Conservation (phyloP, 2,329 filamentous ascomycete genomes). For the Fusarium compactum region DNA sequence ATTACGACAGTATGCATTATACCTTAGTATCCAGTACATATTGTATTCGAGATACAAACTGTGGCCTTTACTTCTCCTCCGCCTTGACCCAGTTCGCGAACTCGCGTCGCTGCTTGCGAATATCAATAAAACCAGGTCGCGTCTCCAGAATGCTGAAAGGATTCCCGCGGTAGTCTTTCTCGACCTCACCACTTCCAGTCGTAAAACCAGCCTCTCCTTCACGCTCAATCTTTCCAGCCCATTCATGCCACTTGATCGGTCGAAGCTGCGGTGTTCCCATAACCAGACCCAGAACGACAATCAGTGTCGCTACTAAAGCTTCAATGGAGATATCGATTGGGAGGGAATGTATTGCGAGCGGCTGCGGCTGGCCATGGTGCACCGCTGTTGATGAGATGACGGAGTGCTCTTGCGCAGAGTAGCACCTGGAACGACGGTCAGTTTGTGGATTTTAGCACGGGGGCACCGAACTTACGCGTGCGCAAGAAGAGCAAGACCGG, state of each 20-base stretch:
- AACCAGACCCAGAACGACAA: constrained; percentile 88
- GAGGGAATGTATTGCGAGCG: constrained; percentile 63
- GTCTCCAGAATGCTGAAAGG: constrained; percentile 85
- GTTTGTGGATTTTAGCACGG: constrained; percentile 7
- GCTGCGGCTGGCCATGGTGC: constrained; percentile 58
- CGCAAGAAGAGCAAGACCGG: constrained; percentile 82
- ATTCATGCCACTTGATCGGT: constrained; percentile 85
- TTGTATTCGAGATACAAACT: not conserved
- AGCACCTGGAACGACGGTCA: constrained; percentile 73
- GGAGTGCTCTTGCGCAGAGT: constrained; percentile 94
- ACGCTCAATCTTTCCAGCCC: constrained; percentile 86
- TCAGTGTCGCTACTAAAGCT: constrained; percentile 80
- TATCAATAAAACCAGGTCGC: constrained; percentile 86
- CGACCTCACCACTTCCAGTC: constrained; percentile 71
- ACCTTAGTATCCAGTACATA: not conserved
- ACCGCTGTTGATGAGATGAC: constrained; percentile 72
- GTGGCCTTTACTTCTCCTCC: constrained; percentile 33
- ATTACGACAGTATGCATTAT: not conserved
- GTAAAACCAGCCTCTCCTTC: constrained; percentile 73
- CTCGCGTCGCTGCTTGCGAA: constrained; percentile 81
- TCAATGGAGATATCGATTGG: constrained; percentile 91
- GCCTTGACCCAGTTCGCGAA: constrained; percentile 79
- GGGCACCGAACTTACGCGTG: constrained; percentile 77
- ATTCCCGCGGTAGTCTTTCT: constrained; percentile 79
- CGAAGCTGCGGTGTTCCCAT: constrained; percentile 80